Conservation (phyloP, 2,329 filamentous ascomycete genomes). For the Ophiognomonia clavigignenti-juglandacearum region DNA sequence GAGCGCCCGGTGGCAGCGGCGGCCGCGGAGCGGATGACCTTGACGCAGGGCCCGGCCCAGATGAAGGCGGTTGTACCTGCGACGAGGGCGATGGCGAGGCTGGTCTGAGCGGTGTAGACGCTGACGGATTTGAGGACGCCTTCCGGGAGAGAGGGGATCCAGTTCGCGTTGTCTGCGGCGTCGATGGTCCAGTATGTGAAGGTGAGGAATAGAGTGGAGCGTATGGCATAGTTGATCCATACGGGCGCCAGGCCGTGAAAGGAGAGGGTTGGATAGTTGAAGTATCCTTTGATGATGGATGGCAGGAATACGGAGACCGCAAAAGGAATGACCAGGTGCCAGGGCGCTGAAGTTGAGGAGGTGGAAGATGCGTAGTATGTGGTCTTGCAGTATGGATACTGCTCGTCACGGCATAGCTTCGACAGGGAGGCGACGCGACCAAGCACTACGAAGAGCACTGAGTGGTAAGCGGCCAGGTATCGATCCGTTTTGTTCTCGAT, state of each 20-base stretch:
- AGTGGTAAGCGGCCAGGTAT: conserved; percentile 77
- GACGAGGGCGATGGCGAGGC: conserved; percentile 74
- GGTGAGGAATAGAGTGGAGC: conserved; percentile 67
- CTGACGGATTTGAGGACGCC: conserved; percentile 67
- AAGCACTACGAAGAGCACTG: conserved; percentile 73
- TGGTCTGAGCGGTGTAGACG: conserved; percentile 72
- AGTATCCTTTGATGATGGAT: conserved; percentile 72
- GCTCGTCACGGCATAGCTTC: conserved; percentile 91
- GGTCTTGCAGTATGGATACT: conserved; percentile 94
- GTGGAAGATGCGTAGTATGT: conserved; percentile 92
- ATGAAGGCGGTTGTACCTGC: conserved; percentile 81
- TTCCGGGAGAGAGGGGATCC: conserved; percentile 59
- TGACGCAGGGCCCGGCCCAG: conserved; percentile 81
- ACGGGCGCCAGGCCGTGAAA: conserved; percentile 81
- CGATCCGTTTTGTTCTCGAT: conserved; percentile 63
- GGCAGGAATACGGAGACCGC: conserved; percentile 68
- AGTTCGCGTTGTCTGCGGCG: conserved; percentile 79
- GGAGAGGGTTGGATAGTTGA: conserved; percentile 72
- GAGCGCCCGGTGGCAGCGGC: conserved; percentile 37
- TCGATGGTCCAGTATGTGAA: conserved; percentile 87
- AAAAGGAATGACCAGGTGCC: conserved; percentile 82
- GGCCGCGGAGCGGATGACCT: conserved; percentile 53
- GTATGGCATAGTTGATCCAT: conserved; percentile 80
- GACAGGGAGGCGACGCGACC: conserved; percentile 80
- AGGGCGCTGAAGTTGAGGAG: conserved; percentile 86